Base-by-base conservation (phyloP, 495 filamentous ascomycete species). In the Penicillium atrosanguineum region DNA sequence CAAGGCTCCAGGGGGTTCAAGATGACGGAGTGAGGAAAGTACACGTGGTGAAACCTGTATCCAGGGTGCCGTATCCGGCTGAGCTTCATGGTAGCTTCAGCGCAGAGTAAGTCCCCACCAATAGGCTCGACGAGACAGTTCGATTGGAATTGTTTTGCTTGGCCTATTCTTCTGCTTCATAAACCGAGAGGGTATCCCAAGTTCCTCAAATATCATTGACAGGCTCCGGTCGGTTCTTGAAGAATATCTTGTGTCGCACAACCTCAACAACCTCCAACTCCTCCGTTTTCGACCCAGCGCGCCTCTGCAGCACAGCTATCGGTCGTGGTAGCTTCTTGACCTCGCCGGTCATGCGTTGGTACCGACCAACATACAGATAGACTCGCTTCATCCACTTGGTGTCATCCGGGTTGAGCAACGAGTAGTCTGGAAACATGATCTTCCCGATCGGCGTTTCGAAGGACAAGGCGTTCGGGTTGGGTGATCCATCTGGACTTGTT, bases 331-430 rank as follows among this genome's bases (percentile, higher is more conserved):
- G 67, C 62, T 89, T 94, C 80, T 91, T 95, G 8, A 95, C 85
- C 67, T 97, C 91, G 9, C 94, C 94, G 1, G 84, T 87, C 67
- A 98, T 79, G 44, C 93, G 81, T 73, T 98, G 94, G 63, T 97
- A 87, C 68, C 85, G 79, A 11, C 94, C 94, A 6, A 97, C 82
- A 64, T 91, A 96, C 31, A 97, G 68, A 68, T 94, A 89, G 23
- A 89, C 90, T 36, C 79, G 74, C 69, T 91, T 94, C 89, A 93
- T 94, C 92, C 91, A 95, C 19, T 78, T 77, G 7, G 78, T 83
- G 46, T 75, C 72, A 5, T 74, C 73, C 7, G 73, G 74, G 25
- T 69, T 74, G 40, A 74, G 63, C 5, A 74, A 57, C 23, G 82
- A 73, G 58, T 89, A 89, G 50, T 89, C 81, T 6, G 90, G 91